Percentiles rank a stretch among this genome's conserved stretches.
phyloP scores from a whole-genome alignment of 768 basidiomycete species.

The Daedalea quercina region DNA sequence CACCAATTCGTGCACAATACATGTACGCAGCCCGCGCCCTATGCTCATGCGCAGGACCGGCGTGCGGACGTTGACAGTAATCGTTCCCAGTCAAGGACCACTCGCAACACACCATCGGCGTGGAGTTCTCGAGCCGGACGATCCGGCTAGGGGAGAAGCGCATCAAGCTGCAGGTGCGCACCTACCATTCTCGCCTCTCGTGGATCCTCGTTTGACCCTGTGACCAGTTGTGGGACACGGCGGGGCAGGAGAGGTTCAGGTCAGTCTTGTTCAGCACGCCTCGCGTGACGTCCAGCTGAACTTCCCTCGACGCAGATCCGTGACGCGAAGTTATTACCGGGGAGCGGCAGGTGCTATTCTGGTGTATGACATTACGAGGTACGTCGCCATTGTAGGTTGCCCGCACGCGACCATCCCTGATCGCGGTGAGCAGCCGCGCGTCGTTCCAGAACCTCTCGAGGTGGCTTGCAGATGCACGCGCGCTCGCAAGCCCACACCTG shows the following conservation, averaged over 20 bases:
- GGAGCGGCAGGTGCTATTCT: conserved; percentile 89
- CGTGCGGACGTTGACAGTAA: background rate
- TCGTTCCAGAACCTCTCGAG: conserved; percentile 78
- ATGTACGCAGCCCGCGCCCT: no score
- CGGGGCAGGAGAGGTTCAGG: conserved; percentile 94
- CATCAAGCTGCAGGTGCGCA: conserved; percentile 83
- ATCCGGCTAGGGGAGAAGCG: conserved; percentile 90
- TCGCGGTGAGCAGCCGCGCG: conserved; percentile 52
- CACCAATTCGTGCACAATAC: conserved; percentile 96
- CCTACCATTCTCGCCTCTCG: background rate
- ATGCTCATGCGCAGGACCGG: background rate
- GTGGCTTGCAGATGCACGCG: conserved; percentile 92
- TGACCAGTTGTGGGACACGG: conserved; percentile 90
- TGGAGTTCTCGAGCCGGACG: conserved; percentile 94
- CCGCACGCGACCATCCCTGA: conserved; percentile 11
- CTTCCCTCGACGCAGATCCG: conserved; percentile 46
- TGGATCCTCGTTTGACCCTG: conserved; percentile 6
- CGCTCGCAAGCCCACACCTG: conserved; percentile 86
- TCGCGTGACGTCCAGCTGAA: conserved; percentile 8
- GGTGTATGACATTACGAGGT: conserved; percentile 87
- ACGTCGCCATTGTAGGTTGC: conserved; percentile 34
- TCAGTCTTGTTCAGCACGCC: conserved; percentile 23
- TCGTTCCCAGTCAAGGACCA: conserved; percentile 81
- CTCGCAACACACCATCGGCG: conserved; percentile 97
- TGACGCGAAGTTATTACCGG: conserved; percentile 93